A percentile compares a stretch with the other conserved stretches of the same genome.
phyloP scores from a whole-genome alignment of 495 filamentous ascomycete species.

The Terfezia boudieri region DNA sequence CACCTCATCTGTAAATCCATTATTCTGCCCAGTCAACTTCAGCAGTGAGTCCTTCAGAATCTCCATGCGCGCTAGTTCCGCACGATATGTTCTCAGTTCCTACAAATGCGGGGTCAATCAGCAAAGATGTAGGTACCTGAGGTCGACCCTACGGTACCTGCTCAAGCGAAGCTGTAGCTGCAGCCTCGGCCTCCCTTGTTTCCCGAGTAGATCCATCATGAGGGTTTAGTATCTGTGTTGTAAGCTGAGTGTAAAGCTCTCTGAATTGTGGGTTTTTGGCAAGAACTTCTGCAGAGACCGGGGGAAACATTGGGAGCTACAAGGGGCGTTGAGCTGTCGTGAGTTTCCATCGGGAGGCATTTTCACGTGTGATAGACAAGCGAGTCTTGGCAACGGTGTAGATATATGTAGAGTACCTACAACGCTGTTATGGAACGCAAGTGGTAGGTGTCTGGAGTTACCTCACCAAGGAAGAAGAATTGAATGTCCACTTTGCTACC shows the following conservation, averaged over 20 bases:
- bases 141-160: constrained; percentile 1
- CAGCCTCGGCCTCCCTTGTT: constrained; percentile 7
- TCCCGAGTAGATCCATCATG: constrained; percentile 11
- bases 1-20: constrained; percentile 12
- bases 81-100: constrained; percentile 16
- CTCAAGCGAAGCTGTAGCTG: constrained; percentile 1
- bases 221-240: constrained; percentile 12
- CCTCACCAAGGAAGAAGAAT: constrained; percentile 6
- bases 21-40: constrained; percentile 2
- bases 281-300: constrained; percentile 8
- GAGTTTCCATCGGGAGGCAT: not conserved
- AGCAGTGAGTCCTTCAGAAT: constrained; percentile 10
- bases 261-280: constrained; percentile 12
- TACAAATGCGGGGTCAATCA: not conserved
- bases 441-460: constrained; percentile 4
- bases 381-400: too few species aligned
- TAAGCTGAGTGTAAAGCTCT: constrained; percentile 10
- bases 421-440: not conserved
- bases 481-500: constrained; percentile 6
- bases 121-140: not conserved
- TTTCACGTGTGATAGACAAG: too few species aligned
- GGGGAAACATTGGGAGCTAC: constrained; percentile 11
- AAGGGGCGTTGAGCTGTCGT: not conserved
- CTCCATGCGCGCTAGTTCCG: constrained; percentile 15
- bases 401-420: too few species aligned